A percentile compares a stretch with the other conserved stretches of the same genome.
These are phyloP conservation scores for Irpex rosettiformis DNA, from an alignment of 1,284 basidiomycete species.

Conservation along the genomic window DNA sequence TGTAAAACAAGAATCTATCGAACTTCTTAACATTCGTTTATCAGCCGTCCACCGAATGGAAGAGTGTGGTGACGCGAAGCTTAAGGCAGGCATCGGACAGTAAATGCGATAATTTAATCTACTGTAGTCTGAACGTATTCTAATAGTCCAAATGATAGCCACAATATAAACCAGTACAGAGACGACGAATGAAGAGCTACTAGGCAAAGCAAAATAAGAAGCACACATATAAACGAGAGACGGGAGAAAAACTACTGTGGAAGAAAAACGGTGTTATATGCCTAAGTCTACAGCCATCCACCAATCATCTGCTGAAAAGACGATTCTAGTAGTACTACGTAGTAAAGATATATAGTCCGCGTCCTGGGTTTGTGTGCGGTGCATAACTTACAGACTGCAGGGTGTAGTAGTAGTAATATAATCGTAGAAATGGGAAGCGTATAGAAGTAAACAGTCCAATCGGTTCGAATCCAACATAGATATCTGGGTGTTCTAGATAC, in stretches of 20 bases:
- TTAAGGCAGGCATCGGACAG: no score
- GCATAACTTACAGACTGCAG: background rate
- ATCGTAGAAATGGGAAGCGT: background rate
- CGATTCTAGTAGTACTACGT: background rate
- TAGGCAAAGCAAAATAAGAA: no score
- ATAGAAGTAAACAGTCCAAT: background rate
- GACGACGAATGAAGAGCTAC: no score
- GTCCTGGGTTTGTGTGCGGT: background rate
- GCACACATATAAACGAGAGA: background rate
- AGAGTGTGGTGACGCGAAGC: no score
- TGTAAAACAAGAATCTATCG: slow-evolving; percentile 3
- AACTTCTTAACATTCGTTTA: background rate
- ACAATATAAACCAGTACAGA: no score
- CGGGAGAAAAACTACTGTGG: background rate
- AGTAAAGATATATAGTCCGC: no score
- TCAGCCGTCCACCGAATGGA: no score
- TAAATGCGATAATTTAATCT: no score
- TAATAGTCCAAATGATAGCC: no score
- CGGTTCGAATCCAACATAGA: background rate
- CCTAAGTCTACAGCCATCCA: background rate
- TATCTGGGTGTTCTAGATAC: no score
- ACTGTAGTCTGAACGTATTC: no score
- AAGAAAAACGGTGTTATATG: background rate
- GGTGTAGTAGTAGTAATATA: background rate
- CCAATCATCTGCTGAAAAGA: background rate